Evolutionary conservation across 23 red algal genomes (phyloP), one percentile per base, ranked within the genome.

Genomic region (Agarophyton chilense): DNA sequence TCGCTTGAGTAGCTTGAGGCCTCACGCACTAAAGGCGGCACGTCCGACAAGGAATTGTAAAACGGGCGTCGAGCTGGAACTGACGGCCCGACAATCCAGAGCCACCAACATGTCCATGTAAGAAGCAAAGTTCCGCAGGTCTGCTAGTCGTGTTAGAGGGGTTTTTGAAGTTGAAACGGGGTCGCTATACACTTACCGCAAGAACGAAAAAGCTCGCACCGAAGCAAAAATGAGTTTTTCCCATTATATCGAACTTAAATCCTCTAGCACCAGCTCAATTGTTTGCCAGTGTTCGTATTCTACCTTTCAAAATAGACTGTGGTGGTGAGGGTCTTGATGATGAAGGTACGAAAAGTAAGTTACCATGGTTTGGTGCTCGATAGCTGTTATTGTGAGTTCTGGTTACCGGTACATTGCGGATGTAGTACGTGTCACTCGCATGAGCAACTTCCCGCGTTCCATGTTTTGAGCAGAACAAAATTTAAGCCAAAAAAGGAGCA

Each of bases 31-130:
- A 94, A 81, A 10, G 41, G 36, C 12, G 91, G 91, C 1, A 86
- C 32, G 12, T 32, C 51, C 42, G 71, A 50, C 39, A 79, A 53
- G 10, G 91, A 65, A 22, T 51, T 41, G 50, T 42, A 94, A 47
- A 94, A 94, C 2, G 91, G 81, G 26, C 91, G 91, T 28, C 91
- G 81, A 12, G 91, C 91, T 9, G 91, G 91, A 43, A 94, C 91
- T 24, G 91, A 94, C 36, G 67, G 43, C 6, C 91, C 91, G 35
- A 94, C 71, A 21, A 86, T 50, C 41, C 57, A 57, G 71, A 94
- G 52, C 80, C 81, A 94, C 91, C 91, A 94, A 58, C 49, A 50
- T 52, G 91, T 86, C 91, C 91, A 94, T 38, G 91, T 94, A 29
- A 94, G 63, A 49, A 94, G 82, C 34, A 94, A 61, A 34, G 88